Percentiles rank a stretch among this genome's conserved stretches.
These are phyloP conservation scores for Cryomyces antarcticus DNA, from an alignment of 495 filamentous ascomycete genomes.

Conservation along the genomic window DNA sequence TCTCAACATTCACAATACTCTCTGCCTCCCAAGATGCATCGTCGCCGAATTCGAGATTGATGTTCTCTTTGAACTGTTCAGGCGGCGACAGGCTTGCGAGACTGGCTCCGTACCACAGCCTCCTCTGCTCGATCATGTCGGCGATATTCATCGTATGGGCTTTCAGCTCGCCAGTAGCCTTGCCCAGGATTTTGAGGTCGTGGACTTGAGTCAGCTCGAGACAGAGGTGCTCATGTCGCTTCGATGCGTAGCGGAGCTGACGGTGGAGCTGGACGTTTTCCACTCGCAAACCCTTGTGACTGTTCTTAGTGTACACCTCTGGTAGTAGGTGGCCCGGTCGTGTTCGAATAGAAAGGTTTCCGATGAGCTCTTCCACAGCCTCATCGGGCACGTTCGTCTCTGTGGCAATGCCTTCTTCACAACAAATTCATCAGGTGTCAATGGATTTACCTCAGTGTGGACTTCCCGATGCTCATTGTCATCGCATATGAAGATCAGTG, in stretches of 20 bases:
- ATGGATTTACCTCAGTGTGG: neutral
- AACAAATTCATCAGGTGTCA: neutral
- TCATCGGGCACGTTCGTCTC: conserved; percentile 3
- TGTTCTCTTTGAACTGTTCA: conserved; percentile 14
- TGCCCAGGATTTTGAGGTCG: conserved; percentile 13
- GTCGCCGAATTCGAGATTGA: conserved; percentile 16
- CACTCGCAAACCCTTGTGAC: conserved; percentile 4
- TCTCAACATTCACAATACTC: neutral
- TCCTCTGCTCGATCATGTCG: conserved; percentile 16
- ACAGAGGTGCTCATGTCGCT: conserved; percentile 12
- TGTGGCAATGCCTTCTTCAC: conserved; percentile 1
- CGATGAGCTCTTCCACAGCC: conserved; percentile 11
- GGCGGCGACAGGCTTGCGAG: conserved; percentile 17
- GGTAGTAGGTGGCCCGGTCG: neutral
- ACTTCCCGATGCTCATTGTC: neutral
- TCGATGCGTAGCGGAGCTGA: conserved; percentile 1
- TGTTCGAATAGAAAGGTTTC: conserved; percentile 14
- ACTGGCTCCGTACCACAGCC: conserved; percentile 27
- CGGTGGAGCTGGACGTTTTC: conserved; percentile 4
- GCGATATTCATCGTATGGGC: conserved; percentile 1
- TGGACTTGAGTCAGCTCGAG: conserved; percentile 25
- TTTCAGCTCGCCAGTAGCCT: neutral
- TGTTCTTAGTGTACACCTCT: neutral
- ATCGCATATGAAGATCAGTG: neutral
- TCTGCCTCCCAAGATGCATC: conserved; percentile 6